Evolutionary conservation across 2,329 filamentous ascomycete species (phyloP).

Genomic region (Pseudogymnoascus destructans): DNA sequence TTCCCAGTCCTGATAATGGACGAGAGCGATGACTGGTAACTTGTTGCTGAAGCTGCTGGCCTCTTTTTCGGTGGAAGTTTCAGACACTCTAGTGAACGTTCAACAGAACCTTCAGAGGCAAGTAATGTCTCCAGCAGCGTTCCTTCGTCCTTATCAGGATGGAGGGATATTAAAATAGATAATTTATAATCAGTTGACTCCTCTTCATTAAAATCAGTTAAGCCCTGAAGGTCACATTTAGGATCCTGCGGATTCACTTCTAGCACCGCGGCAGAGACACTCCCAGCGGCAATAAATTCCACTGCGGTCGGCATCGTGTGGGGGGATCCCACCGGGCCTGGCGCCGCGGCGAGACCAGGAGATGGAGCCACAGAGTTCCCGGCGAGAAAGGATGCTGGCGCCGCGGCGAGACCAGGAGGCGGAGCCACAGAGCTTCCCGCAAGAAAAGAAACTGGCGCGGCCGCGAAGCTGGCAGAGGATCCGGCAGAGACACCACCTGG

Average conservation of each 20-base stretch:
- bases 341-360: no score
- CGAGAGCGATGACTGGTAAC: background rate
- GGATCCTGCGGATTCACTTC: background rate
- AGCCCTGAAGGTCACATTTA: background rate
- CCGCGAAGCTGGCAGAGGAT: no score
- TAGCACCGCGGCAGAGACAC: no score
- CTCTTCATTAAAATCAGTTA: slow-evolving; percentile 35
- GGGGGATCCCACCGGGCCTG: no score
- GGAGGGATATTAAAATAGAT: slow-evolving; percentile 66
- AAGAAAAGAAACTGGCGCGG: no score
- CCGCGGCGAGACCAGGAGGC: no score
- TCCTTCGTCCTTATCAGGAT: slow-evolving; percentile 50
- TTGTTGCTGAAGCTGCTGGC: background rate
- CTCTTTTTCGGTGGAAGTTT: slow-evolving; percentile 14
- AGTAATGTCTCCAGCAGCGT: slow-evolving; percentile 67
- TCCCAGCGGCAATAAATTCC: no score
- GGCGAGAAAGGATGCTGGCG: no score
- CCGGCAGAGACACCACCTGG: no score
- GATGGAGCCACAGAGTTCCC: no score
- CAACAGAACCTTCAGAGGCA: slow-evolving; percentile 63
- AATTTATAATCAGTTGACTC: slow-evolving; percentile 86
- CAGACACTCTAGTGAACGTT: slow-evolving; percentile 47
- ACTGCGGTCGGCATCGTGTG: no score
- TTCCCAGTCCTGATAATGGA: background rate
- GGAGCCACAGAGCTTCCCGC: no score